Evolutionary conservation across 2,329 filamentous ascomycete genomes (phyloP).

Genomic region (Monilinia fructicola): DNA sequence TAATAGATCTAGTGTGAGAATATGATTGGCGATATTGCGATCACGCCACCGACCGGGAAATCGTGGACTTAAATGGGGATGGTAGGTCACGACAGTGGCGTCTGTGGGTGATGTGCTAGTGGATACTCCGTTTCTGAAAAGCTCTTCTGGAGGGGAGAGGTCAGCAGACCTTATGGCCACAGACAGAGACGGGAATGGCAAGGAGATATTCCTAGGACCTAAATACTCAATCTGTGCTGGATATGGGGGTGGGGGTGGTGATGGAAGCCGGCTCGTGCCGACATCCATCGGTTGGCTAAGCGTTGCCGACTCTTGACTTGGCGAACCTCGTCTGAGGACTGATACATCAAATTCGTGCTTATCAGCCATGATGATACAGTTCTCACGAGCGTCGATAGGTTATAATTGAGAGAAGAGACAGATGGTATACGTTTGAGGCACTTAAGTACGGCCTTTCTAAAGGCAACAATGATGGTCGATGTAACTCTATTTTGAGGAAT

Average conservation of each 20-base stretch:
- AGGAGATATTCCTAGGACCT: not conserved
- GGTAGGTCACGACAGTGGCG: not conserved
- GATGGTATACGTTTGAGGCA: not conserved
- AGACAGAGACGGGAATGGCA: not conserved
- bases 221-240: not conserved
- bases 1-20: not conserved
- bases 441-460: not conserved
- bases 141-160: not conserved
- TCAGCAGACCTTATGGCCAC: not conserved
- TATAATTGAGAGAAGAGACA: not conserved
- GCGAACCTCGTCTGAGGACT: not conserved
- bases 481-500: not conserved
- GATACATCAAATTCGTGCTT: conserved; percentile 11
- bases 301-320: not conserved
- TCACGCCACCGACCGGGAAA: too few species aligned
- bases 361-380: not conserved
- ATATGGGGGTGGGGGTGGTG: conserved; percentile 5
- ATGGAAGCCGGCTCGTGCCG: not conserved
- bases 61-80: not conserved
- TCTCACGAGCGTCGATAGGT: not conserved
- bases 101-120: not conserved
- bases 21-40: not conserved
- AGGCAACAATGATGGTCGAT: not conserved
- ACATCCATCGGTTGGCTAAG: not conserved
- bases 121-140: not conserved